Base-by-base conservation (phyloP, 2,329 filamentous ascomycete species). In the Ophiocordyceps polyrhachis-furcata region DNA sequence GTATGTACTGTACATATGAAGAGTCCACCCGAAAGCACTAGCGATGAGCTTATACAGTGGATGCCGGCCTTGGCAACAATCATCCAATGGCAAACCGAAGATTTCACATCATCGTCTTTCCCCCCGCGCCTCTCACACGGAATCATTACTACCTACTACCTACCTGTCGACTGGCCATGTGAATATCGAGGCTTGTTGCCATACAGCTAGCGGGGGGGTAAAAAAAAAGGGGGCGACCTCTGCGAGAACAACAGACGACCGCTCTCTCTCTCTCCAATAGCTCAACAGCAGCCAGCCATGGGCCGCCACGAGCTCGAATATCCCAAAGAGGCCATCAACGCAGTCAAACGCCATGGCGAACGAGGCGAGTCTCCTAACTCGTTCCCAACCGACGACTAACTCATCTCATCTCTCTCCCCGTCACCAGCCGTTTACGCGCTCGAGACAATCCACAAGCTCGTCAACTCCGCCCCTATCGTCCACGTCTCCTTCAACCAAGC, bases 401-500 rank as follows among this genome's bases (percentile, higher is more conserved):
- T n/a, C n/a, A n/a, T n/a, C n/a, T n/a, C n/a, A n/a, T n/a, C n/a
- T n/a, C n/a, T n/a, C n/a, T n/a, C n/a, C n/a, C n/a, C n/a, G n/a
- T n/a, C n/a, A n/a, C 20, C 44, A 86, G 81, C 74, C 43, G 71
- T 70, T 43, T 93, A 93, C 57, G 76, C 84, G 46, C 70, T 81
- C 43, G 67, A 75, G 42, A 74, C 77, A 8, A 84, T 93, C 56
- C 83, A 93, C 59, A 58, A 62, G 47, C 81, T 93, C 55, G 67
- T 93, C 61, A 87, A 89, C 62, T 68, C 69, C 19, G 73, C 74
- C n/a, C 76, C 75, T 35, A 72, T 93, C 43, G 69, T 91, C 15
- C 80, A 93, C 62, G 78, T 93, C 53, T 86, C 84, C 50, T 93
- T 93, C 69, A 74, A 71, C 43, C 62, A 70, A 5, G 65, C 71